These are phyloP conservation scores for Citrus sp. DNA, from an alignment of 345 rosid species.

Conservation along the genomic window DNA sequence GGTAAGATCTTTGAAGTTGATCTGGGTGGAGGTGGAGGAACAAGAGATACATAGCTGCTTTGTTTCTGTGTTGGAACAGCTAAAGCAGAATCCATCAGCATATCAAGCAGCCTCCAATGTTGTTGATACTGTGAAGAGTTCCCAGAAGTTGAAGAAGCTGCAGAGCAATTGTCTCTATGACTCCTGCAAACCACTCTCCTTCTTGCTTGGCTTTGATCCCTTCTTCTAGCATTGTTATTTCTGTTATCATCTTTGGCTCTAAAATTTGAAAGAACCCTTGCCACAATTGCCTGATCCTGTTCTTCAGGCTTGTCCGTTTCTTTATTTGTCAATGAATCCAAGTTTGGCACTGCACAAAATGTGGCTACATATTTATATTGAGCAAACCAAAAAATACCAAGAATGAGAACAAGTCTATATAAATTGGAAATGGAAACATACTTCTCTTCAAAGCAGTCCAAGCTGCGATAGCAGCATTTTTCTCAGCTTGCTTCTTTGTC, in stretches of 20 bases:
- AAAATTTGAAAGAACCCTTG: constrained; percentile 50
- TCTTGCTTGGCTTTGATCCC: constrained; percentile 47
- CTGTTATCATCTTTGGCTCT: constrained; percentile 41
- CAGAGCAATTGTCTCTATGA: constrained; percentile 16
- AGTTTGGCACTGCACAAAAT: constrained; percentile 40
- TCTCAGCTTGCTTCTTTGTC: constrained; percentile 82
- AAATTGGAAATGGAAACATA: constrained; percentile 4
- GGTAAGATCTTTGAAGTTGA: constrained; percentile 44
- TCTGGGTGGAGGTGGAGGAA: constrained; percentile 50
- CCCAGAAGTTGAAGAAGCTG: constrained; percentile 20
- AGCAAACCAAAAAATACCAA: not conserved
- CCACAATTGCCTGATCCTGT: constrained; percentile 51
- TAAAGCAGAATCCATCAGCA: constrained; percentile 32
- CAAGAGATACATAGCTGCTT: constrained; percentile 44
- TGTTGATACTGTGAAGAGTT: constrained; percentile 31
- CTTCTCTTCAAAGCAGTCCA: constrained; percentile 72
- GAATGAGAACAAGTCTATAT: not conserved
- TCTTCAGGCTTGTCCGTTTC: constrained; percentile 38
- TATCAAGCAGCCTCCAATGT: constrained; percentile 47
- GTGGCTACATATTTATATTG: not conserved
- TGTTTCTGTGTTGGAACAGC: constrained; percentile 29
- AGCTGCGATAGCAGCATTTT: constrained; percentile 72
- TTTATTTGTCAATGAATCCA: constrained; percentile 34
- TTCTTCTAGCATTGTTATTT: constrained; percentile 28
- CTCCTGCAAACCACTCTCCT: constrained; percentile 37